Evolutionary conservation across 2,329 filamentous ascomycete genomes (phyloP).

Genomic region (Beauveria bassiana): DNA sequence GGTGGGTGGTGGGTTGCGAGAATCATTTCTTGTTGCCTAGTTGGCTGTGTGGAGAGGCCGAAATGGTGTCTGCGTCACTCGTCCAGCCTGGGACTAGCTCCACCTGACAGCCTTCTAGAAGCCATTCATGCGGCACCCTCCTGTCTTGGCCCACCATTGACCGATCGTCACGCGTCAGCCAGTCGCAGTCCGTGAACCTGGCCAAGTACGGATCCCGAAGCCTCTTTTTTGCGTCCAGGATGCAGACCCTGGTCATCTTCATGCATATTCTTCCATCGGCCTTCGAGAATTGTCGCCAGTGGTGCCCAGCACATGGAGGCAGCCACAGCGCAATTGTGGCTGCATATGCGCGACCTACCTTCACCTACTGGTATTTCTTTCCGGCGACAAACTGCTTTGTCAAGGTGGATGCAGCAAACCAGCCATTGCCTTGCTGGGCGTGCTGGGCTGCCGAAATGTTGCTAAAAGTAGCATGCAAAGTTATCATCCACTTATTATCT

Average conservation of each 20-base stretch:
- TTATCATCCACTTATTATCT: not conserved
- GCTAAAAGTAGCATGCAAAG: not conserved
- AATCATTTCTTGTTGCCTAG: constrained; percentile 14
- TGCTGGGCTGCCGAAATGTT: not conserved
- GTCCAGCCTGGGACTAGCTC: constrained; percentile 22
- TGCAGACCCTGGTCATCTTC: constrained; percentile 2
- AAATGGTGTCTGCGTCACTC: constrained; percentile 19
- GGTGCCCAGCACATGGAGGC: not conserved
- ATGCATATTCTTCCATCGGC: not conserved
- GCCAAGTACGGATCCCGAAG: not conserved
- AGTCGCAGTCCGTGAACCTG: not conserved
- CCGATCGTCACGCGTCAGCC: not conserved
- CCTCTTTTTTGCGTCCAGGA: not conserved
- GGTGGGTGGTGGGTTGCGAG: not conserved
- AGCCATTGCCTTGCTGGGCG: not conserved
- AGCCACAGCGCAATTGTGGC: not conserved
- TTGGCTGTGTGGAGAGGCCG: constrained; percentile 21
- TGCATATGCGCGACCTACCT: not conserved
- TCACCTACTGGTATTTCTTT: not conserved
- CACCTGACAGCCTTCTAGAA: constrained; percentile 29
- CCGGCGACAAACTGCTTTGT: not conserved
- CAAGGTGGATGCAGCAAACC: not conserved
- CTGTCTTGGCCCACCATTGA: constrained; percentile 8
- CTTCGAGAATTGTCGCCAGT: constrained; percentile 1
- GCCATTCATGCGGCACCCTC: constrained; percentile 14